These are phyloP conservation scores for Botryotinia convoluta DNA, from an alignment of 2,329 filamentous ascomycete species.

Conservation along the genomic window DNA sequence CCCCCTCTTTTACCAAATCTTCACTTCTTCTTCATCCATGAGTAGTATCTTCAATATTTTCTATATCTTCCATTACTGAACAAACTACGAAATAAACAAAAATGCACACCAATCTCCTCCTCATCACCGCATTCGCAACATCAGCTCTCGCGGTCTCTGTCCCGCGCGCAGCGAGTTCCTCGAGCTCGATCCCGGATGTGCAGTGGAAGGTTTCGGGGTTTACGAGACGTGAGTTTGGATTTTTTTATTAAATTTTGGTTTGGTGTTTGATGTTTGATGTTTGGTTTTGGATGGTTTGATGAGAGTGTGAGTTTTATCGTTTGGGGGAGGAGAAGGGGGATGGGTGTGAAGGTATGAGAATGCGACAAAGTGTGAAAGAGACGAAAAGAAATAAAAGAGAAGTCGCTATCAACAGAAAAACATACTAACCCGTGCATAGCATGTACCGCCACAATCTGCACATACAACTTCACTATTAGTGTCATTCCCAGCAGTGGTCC, in stretches of 20 bases:
- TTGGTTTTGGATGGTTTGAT: not conserved
- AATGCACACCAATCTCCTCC: constrained; percentile 18
- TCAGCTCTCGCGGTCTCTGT: constrained; percentile 10
- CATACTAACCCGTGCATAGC: not conserved
- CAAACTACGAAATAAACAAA: not conserved
- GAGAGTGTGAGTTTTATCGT: not conserved
- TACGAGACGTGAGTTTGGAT: constrained; percentile 19
- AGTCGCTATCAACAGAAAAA: no score
- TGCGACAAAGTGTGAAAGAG: not conserved
- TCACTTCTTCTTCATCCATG: not conserved
- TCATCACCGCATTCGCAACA: constrained; percentile 7
- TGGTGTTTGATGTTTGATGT: no score
- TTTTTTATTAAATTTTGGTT: not conserved
- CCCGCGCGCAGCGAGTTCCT: not conserved
- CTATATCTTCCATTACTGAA: not conserved
- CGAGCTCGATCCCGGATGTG: not conserved
- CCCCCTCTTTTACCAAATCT: not conserved
- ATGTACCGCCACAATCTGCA: constrained; percentile 5
- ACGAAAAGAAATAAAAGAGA: not conserved
- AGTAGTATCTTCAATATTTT: not conserved
- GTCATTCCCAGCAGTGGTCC: not conserved
- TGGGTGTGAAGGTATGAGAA: no score
- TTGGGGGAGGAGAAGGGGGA: not conserved
- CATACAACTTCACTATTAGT: constrained; percentile 15
- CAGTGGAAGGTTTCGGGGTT: constrained; percentile 22